These are phyloP conservation scores for Trichophyton simii DNA, from an alignment of 2,329 filamentous ascomycete genomes.

Conservation along the genomic window DNA sequence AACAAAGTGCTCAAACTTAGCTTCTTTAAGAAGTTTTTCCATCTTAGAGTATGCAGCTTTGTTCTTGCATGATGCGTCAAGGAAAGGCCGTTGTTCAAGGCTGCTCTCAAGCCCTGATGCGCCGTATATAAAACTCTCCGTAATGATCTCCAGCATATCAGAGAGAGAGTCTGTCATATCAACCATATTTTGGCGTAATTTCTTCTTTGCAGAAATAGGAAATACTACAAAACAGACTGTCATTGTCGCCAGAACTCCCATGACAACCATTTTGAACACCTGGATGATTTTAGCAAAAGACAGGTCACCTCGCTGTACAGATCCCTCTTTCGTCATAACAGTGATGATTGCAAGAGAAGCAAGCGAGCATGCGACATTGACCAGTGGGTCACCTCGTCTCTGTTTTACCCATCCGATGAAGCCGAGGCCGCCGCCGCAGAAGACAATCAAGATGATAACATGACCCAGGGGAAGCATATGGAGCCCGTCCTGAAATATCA, in stretches of 20 bases:
- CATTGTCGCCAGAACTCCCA: constrained; percentile 62
- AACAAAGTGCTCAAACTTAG: constrained; percentile 79
- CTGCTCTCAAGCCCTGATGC: constrained; percentile 52
- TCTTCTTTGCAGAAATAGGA: constrained; percentile 61
- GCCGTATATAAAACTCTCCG: constrained; percentile 70
- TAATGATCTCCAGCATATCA: constrained; percentile 70
- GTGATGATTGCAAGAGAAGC: constrained; percentile 82
- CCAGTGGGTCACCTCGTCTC: constrained; percentile 60
- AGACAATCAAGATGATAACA: constrained; percentile 64
- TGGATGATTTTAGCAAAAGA: constrained; percentile 70
- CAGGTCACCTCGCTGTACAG: constrained; percentile 69
- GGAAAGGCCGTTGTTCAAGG: constrained; percentile 53
- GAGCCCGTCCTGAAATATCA: constrained; percentile 58
- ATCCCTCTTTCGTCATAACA: constrained; percentile 79
- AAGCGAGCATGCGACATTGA: constrained; percentile 74
- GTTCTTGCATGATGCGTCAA: constrained; percentile 50
- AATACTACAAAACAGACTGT: constrained; percentile 65
- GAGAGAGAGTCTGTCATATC: constrained; percentile 63
- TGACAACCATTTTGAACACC: constrained; percentile 69
- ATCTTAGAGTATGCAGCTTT: constrained; percentile 56
- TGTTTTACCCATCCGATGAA: constrained; percentile 84
- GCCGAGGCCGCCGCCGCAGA: constrained; percentile 74
- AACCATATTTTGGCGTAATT: constrained; percentile 61
- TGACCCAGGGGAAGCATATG: constrained; percentile 61
- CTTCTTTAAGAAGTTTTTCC: constrained; percentile 66